Base-by-base conservation (phyloP, 73 alveolate genomes). In the Uronychia binucleata region DNA sequence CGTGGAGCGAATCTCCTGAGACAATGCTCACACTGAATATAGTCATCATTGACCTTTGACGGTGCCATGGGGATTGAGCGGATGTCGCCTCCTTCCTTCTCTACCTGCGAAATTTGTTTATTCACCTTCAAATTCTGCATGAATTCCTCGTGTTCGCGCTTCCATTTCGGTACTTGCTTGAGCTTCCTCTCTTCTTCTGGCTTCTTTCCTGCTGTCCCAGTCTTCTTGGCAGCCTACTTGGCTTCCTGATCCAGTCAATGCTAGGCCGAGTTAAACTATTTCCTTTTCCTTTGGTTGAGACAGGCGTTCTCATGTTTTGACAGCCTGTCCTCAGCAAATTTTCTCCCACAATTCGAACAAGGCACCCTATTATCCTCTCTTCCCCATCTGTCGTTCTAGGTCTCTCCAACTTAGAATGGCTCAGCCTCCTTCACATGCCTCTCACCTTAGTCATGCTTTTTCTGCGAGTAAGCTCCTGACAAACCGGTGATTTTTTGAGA, bases 31-130 rank as follows among this genome's bases (percentile, higher is more conserved):
- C 97, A 92, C 28, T 30, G 60, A 1, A 92, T 88, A 27, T 77
- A 33, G 31, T 91, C 94, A 31, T 82, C 92, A 25, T 79, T 46
- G 58, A 67, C 84, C 33, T 58, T 0, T 26, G 88, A 30, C 1
- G 93, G 59, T 13, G 93, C 89, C 27, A 87, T 25, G 8, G 78
- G 46, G n/a, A 87, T 80, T 28, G 75, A 77, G n/a, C 46, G 34
- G 58, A 94, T 89, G 90, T 93, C 97, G 28, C 96, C 98, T 13
- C 98, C 98, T 76, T 85, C 90, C 74, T 93, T 94, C 79, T 93
- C 87, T 60, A 94, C 78, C 46, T 81, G 29, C 31, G 86, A 83
- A 91, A 94, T 86, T 77, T 93, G 74, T 83, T 90, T 94, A 34
- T 93, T 92, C 57, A 93, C 82, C 58, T 83, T 90, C 57, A 94